phyloP scores from a whole-genome alignment of 805 yeast genomes.

The Myxozyma mucilagina region DNA sequence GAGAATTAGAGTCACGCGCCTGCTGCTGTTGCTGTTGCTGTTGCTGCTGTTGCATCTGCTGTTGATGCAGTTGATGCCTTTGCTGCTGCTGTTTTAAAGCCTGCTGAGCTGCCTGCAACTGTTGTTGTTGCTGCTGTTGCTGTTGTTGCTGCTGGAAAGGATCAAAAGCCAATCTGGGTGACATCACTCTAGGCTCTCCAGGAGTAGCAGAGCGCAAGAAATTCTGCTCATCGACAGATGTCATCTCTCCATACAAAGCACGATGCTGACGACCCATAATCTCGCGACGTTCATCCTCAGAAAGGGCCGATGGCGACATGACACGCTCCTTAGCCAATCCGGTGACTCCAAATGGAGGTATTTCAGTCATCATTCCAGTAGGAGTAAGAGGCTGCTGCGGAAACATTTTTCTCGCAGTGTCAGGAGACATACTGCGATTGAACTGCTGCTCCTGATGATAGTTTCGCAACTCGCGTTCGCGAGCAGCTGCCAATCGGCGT shows the following conservation, averaged over 20 bases:
- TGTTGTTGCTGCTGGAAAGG: conserved; percentile 25
- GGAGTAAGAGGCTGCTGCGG: conserved; percentile 10
- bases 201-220: conserved; percentile 23
- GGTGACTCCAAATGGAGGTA: conserved; percentile 21
- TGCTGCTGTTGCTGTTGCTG: conserved; percentile 6
- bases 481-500: conserved; percentile 32
- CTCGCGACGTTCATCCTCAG: conserved; percentile 33
- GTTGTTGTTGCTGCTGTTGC: conserved; percentile 18
- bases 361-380: conserved; percentile 21
- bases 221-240: conserved; percentile 21
- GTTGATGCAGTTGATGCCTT: conserved; percentile 3
- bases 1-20: conserved; percentile 14
- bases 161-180: conserved; percentile 31
- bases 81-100: conserved; percentile 6
- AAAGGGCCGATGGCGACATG: conserved; percentile 30
- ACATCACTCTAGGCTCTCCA: conserved; percentile 23
- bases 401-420: conserved; percentile 23
- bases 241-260: conserved; percentile 26
- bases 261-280: conserved; percentile 31
- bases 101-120: background rate
- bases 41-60: conserved; percentile 7
- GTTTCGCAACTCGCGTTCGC: conserved; percentile 34
- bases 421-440: conserved; percentile 32
- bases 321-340: conserved; percentile 25
- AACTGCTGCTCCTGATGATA: conserved; percentile 34